A percentile compares a stretch with the other conserved stretches of the same genome.
Evolutionary conservation across 495 filamentous ascomycete species (phyloP).

Genomic region (Aspergillus biplanus): DNA sequence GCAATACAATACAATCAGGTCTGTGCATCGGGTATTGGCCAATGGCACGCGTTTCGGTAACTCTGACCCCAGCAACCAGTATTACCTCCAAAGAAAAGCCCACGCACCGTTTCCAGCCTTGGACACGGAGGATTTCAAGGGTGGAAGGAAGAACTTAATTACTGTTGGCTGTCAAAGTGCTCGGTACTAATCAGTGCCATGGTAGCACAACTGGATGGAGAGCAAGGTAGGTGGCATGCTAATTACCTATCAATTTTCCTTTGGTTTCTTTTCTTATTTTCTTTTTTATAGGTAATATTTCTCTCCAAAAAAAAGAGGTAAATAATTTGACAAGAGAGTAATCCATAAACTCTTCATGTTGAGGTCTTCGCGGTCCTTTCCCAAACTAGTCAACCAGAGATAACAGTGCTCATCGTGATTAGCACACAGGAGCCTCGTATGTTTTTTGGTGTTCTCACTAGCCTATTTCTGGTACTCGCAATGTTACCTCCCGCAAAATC

Average conservation of each 20-base stretch:
- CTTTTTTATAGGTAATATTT: neutral
- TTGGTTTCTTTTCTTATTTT: neutral
- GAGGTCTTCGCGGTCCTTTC: slow-evolving; percentile 1
- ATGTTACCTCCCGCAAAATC: neutral
- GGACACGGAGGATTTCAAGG: neutral
- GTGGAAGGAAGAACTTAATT: neutral
- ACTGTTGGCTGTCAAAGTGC: neutral
- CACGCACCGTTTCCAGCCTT: slow-evolving; percentile 14
- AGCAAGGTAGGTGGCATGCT: too few relatives aligned
- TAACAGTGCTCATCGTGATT: slow-evolving; percentile 5
- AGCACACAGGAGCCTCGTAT: neutral
- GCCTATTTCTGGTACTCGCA: neutral
- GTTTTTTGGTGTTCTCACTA: neutral
- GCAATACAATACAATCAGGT: slow-evolving; percentile 17
- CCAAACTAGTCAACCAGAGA: neutral
- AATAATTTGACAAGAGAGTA: too few relatives aligned
- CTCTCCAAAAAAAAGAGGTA: neutral
- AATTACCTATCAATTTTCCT: neutral
- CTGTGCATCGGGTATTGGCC: slow-evolving; percentile 14
- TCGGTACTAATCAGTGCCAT: neutral
- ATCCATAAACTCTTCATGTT: too few relatives aligned
- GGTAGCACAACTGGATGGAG: too few relatives aligned
- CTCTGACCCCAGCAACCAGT: slow-evolving; percentile 3
- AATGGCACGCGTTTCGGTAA: neutral
- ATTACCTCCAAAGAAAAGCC: slow-evolving; percentile 11